phyloP scores from a whole-genome alignment of 2,329 filamentous ascomycete genomes.

The Aureobasidium mangrovei region DNA sequence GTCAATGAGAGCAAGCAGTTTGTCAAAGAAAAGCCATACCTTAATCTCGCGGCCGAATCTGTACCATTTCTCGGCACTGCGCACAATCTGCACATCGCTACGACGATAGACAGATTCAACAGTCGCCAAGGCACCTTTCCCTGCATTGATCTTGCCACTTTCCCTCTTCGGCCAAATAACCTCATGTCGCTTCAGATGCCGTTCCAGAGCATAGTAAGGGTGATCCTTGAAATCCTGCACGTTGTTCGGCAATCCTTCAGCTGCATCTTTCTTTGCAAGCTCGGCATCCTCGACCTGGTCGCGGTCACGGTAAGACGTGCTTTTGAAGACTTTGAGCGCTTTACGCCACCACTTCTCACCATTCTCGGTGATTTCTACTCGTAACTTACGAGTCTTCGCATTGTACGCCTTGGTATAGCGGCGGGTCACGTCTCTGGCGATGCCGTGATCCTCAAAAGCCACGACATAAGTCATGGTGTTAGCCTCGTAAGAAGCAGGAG shows the following conservation, averaged over 20 bases:
- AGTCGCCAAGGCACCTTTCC: constrained; percentile 33
- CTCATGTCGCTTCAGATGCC: constrained; percentile 76
- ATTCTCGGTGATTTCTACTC: constrained; percentile 60
- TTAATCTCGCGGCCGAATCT: constrained; percentile 73
- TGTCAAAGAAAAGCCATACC: constrained; percentile 24
- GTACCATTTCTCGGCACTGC: constrained; percentile 84
- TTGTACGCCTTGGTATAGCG: constrained; percentile 84
- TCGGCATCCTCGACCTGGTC: constrained; percentile 80
- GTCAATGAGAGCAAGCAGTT: background rate
- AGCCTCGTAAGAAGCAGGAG: constrained; percentile 64
- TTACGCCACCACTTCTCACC: constrained; percentile 50
- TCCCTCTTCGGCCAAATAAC: constrained; percentile 64
- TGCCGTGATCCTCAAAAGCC: constrained; percentile 72
- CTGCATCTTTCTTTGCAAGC: constrained; percentile 58
- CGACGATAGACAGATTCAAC: constrained; percentile 77
- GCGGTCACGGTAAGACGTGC: constrained; percentile 41
- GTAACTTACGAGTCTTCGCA: constrained; percentile 72
- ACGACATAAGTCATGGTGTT: constrained; percentile 79
- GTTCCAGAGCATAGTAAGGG: constrained; percentile 58
- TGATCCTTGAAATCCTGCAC: constrained; percentile 35
- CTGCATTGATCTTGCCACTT: constrained; percentile 68
- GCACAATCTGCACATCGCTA: constrained; percentile 67
- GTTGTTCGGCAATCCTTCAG: constrained; percentile 51
- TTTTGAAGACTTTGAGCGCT: constrained; percentile 39
- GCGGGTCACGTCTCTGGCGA: constrained; percentile 74